Evolutionary conservation across 257 asterid species (phyloP).

Genomic region (Nyctanthes arbortristis): DNA sequence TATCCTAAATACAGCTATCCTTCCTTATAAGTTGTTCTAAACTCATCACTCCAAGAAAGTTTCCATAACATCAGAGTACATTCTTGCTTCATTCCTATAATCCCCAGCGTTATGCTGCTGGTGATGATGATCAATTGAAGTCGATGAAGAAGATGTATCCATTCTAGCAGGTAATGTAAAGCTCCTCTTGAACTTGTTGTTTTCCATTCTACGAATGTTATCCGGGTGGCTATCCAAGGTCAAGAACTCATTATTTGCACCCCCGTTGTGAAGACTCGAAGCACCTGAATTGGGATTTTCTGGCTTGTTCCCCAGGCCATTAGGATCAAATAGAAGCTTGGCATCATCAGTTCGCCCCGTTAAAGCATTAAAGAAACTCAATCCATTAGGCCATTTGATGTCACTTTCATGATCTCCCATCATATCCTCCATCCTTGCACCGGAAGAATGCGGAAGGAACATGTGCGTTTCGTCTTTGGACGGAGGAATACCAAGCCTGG

Average conservation of each 20-base stretch:
- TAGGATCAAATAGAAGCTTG: slow-evolving; percentile 70
- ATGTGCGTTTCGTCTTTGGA: slow-evolving; percentile 77
- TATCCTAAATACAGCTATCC: slow-evolving; percentile 42
- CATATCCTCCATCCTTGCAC: slow-evolving; percentile 30
- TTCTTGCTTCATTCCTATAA: slow-evolving; percentile 64
- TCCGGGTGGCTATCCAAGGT: slow-evolving; percentile 61
- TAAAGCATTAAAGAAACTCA: slow-evolving; percentile 78
- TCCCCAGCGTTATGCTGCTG: slow-evolving; percentile 58
- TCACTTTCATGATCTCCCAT: slow-evolving; percentile 71
- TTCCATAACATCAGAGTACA: slow-evolving; percentile 91
- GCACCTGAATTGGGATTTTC: slow-evolving; percentile 45
- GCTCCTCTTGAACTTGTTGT: slow-evolving; percentile 78
- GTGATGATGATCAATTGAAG: slow-evolving; percentile 66
- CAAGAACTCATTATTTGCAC: slow-evolving; percentile 59
- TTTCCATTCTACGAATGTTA: slow-evolving; percentile 61
- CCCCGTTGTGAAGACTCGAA: slow-evolving; percentile 36
- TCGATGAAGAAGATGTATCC: slow-evolving; percentile 74
- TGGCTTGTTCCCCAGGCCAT: slow-evolving; percentile 40
- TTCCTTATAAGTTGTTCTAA: neutral
- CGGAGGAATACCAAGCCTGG: slow-evolving; percentile 49
- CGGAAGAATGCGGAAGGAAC: slow-evolving; percentile 88
- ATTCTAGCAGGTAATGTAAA: slow-evolving; percentile 87
- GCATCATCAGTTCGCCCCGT: slow-evolving; percentile 75
- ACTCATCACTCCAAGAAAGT: slow-evolving; percentile 79
- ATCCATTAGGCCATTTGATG: slow-evolving; percentile 96